Conservation (phyloP, 1,284 basidiomycete species). For the Xanthoconium separans region DNA sequence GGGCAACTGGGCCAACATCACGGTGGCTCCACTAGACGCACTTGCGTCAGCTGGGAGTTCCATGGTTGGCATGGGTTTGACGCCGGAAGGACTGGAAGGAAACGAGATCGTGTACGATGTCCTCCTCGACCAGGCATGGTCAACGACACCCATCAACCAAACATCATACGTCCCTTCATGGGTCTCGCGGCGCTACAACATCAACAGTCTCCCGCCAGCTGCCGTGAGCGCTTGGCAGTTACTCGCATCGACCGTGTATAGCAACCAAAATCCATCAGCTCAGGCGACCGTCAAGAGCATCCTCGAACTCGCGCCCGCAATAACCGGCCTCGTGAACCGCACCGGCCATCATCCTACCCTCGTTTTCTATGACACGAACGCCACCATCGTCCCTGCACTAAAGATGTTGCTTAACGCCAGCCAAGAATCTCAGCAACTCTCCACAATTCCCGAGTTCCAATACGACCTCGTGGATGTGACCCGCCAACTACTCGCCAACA, state of each 20-base stretch:
- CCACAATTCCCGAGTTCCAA: slow-evolving; percentile 35
- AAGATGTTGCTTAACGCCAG: slow-evolving; percentile 34
- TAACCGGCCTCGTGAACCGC: slow-evolving; percentile 36
- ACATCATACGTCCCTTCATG: slow-evolving; percentile 35
- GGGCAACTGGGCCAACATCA: slow-evolving; percentile 39
- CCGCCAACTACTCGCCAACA: slow-evolving; percentile 42
- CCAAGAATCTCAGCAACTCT: slow-evolving; percentile 20
- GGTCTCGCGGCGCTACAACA: slow-evolving; percentile 38
- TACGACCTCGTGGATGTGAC: slow-evolving; percentile 45
- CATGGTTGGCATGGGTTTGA: slow-evolving; percentile 43
- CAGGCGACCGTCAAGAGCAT: slow-evolving; percentile 44
- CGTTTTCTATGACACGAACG: slow-evolving; percentile 41
- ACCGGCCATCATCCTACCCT: slow-evolving; percentile 36
- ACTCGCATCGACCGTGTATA: slow-evolving; percentile 41
- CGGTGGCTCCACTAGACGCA: slow-evolving; percentile 34
- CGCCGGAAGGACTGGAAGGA: slow-evolving; percentile 44
- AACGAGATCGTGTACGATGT: slow-evolving; percentile 46
- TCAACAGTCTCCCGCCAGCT: slow-evolving; percentile 25
- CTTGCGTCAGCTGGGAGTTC: slow-evolving; percentile 31
- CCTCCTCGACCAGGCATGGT: slow-evolving; percentile 46
- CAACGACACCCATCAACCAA: slow-evolving; percentile 32
- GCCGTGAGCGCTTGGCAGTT: slow-evolving; percentile 39
- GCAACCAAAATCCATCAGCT: slow-evolving; percentile 33
- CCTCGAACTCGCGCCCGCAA: slow-evolving; percentile 36
- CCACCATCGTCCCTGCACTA: slow-evolving; percentile 38